phyloP scores from a whole-genome alignment of 2,329 filamentous ascomycete species.

The Kalaharituber pfeilii region DNA sequence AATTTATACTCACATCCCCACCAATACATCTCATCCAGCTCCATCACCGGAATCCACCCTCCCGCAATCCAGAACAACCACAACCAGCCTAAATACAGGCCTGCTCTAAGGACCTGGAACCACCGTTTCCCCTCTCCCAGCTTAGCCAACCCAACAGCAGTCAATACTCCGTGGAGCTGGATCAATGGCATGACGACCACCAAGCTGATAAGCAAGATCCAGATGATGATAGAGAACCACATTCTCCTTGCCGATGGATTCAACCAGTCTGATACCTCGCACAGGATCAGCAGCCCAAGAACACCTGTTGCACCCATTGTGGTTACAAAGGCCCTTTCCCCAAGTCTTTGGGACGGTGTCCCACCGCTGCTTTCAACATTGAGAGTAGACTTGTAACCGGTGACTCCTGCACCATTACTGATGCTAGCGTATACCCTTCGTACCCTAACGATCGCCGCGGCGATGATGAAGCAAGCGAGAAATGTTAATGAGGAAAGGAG shows the following conservation, averaged over 20 bases:
- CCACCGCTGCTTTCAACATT: background rate
- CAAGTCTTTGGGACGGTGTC: background rate
- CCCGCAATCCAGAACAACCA: conserved; percentile 61
- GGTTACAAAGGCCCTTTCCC: background rate
- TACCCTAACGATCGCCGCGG: background rate
- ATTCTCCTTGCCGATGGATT: conserved; percentile 47
- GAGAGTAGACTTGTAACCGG: background rate
- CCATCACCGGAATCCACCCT: conserved; percentile 40
- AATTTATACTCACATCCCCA: background rate
- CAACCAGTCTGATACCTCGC: conserved; percentile 65
- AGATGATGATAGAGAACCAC: conserved; percentile 52
- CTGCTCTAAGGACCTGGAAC: conserved; percentile 36
- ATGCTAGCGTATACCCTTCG: background rate
- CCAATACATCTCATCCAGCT: conserved; percentile 23
- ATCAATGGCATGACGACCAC: conserved; percentile 61
- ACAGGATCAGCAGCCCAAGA: conserved; percentile 62
- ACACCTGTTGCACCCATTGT: conserved; percentile 32
- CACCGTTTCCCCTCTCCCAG: conserved; percentile 7
- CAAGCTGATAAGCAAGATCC: conserved; percentile 52
- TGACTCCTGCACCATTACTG: background rate
- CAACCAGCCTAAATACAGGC: conserved; percentile 49
- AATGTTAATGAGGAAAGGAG: background rate
- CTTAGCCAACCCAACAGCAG: conserved; percentile 7
- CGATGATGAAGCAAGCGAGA: background rate
- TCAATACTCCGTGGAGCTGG: conserved; percentile 36